Percentiles rank a stretch among this genome's conserved stretches.
Evolutionary conservation across 1,284 basidiomycete species (phyloP).

Genomic region (Waitea zeae): DNA sequence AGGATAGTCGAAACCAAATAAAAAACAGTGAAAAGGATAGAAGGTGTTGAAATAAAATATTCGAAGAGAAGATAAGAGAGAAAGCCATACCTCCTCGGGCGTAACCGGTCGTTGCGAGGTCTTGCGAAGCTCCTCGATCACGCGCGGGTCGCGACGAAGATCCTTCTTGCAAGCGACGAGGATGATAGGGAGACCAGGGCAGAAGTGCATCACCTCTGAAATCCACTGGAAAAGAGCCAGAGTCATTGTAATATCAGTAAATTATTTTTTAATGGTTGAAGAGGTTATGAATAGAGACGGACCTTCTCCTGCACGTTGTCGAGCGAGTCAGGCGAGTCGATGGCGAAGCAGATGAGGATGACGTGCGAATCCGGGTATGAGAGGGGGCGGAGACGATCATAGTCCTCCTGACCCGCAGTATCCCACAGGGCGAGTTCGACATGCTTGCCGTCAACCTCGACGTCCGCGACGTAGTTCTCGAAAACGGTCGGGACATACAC

Average conservation of each 20-base stretch:
- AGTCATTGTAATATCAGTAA: not conserved
- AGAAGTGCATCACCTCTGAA: slow-evolving; percentile 68
- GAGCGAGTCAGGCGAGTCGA: slow-evolving; percentile 61
- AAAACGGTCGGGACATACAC: slow-evolving; percentile 64
- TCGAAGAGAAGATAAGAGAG: slow-evolving; percentile 1
- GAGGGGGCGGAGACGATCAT: slow-evolving; percentile 58
- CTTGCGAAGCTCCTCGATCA: slow-evolving; percentile 39
- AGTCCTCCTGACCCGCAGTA: slow-evolving; percentile 63
- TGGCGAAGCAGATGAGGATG: slow-evolving; percentile 65
- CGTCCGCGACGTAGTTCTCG: slow-evolving; percentile 57
- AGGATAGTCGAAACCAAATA: not conserved
- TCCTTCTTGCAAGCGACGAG: slow-evolving; percentile 70
- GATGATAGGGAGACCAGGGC: slow-evolving; percentile 55
- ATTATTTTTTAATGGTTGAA: slow-evolving; percentile 1
- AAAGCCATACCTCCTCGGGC: slow-evolving; percentile 24
- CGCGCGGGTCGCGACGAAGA: slow-evolving; percentile 35
- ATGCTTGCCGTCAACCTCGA: slow-evolving; percentile 61
- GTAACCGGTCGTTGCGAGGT: slow-evolving; percentile 46
- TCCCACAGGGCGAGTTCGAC: slow-evolving; percentile 70
- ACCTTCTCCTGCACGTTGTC: slow-evolving; percentile 76
- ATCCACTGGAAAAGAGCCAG: slow-evolving; percentile 35
- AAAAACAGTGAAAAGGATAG: not conserved
- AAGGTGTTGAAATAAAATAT: not conserved
- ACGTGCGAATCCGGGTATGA: slow-evolving; percentile 67
- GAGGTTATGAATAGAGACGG: slow-evolving; percentile 3